These are phyloP conservation scores for Oxyria digyna DNA, from an alignment of 148 eudicot species.

Conservation along the genomic window DNA sequence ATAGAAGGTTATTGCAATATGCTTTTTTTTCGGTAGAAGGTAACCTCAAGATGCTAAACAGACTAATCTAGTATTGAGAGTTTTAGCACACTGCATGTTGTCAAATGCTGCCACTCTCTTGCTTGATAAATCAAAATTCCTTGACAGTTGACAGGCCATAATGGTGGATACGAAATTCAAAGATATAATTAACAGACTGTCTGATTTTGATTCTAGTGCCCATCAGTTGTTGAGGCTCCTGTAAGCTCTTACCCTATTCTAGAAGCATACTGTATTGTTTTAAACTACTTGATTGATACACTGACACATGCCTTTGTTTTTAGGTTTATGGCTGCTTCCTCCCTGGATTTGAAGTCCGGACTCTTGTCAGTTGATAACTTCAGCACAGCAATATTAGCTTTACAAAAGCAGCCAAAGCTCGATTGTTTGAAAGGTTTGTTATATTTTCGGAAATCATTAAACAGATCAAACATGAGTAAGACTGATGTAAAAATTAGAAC, in stretches of 20 bases:
- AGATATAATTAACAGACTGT: slow-evolving; percentile 35
- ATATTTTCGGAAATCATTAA: neutral
- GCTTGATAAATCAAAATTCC: slow-evolving; percentile 18
- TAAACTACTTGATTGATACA: neutral
- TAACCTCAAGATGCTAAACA: neutral
- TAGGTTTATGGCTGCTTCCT: slow-evolving; percentile 68
- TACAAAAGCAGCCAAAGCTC: slow-evolving; percentile 65
- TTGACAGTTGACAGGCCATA: slow-evolving; percentile 50
- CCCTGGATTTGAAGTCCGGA: slow-evolving; percentile 57
- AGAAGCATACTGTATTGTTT: neutral
- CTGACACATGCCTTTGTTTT: neutral
- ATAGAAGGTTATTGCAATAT: too few relatives aligned
- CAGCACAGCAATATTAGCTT: slow-evolving; percentile 34
- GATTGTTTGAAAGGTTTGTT: slow-evolving; percentile 59
- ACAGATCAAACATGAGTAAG: neutral
- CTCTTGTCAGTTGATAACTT: slow-evolving; percentile 57
- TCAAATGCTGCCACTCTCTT: neutral
- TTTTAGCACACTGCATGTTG: neutral
- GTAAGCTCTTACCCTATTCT: slow-evolving; percentile 32
- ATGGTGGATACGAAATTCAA: slow-evolving; percentile 52
- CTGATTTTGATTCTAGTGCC: slow-evolving; percentile 56
- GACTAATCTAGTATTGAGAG: neutral
- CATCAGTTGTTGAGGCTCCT: slow-evolving; percentile 63
- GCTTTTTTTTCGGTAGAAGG: too few relatives aligned
- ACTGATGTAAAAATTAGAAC: too few relatives aligned